Evolutionary conservation across 2,329 filamentous ascomycete species (phyloP), one percentile per base, ranked within the genome.

Genomic region (Colletotrichum sp.): DNA sequence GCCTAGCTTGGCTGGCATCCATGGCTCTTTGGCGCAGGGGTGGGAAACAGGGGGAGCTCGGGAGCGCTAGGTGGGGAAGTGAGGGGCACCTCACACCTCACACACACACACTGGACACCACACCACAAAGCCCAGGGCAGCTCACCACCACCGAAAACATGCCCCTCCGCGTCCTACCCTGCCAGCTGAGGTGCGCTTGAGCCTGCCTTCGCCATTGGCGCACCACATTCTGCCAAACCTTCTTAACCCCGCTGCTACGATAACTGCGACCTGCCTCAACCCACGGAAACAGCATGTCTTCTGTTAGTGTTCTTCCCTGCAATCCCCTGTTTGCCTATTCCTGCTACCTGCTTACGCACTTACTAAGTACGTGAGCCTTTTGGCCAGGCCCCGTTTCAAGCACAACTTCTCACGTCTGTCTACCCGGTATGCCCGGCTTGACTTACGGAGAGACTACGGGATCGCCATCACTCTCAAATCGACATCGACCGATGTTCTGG

Each of bases 41-140:
- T 36, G 21, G 26, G 36, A 63, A 59, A 64, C 66, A 59, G 43
- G 71, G 71, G 59, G 48, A 34, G 66, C 72, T 71, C 67, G 72
- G 72, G 72, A 74, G 36, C 67, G 59, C 26, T n/a, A 55, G 59
- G 60, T 74, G 68, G 72, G 32, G 72, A 60, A 71, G 48, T 65
- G 72, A 71, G 67, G 67, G 67, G 67, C 43, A 48, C 30, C 24
- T 59, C 43, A 52, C 43, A 52, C 43, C 43, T 14, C 52, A 26
- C 24, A n/a, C 55, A 8, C 30, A 26, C n/a, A 43, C 36, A 43
- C 36, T 43, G 36, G 36, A 36, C 34, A 36, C 34, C 12, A 39
- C 36, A 55, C 34, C 48, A 39, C 57, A 68, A 72, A 68, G 63
- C 43, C 43, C 10, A 48, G 30, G 10, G 30, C 30, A 32, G 39